Percentiles rank a stretch among this genome's conserved stretches.
Evolutionary conservation across 495 filamentous ascomycete genomes (phyloP).

Genomic region (Penicillium roqueforti): DNA sequence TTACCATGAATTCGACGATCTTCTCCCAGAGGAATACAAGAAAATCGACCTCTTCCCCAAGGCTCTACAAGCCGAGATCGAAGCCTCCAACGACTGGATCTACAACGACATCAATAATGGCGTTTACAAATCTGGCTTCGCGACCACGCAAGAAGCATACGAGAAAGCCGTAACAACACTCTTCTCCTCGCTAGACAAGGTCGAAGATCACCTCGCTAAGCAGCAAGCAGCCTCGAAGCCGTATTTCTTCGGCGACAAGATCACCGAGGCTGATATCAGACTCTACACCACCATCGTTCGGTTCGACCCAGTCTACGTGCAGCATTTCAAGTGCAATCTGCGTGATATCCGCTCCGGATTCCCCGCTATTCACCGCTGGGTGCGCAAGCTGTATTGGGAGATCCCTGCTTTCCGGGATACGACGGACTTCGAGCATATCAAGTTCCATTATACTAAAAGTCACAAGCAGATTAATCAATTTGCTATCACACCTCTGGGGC

Average conservation of each 20-base stretch:
- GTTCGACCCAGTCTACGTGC: slow-evolving; percentile 86
- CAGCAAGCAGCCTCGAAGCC: slow-evolving; percentile 40
- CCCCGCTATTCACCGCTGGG: slow-evolving; percentile 63
- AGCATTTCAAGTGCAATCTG: slow-evolving; percentile 93
- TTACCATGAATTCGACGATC: slow-evolving; percentile 68
- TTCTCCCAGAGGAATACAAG: slow-evolving; percentile 54
- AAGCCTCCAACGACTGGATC: slow-evolving; percentile 74
- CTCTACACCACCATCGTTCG: slow-evolving; percentile 79
- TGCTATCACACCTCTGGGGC: slow-evolving; percentile 62
- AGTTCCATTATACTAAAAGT: slow-evolving; percentile 67
- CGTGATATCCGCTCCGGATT: slow-evolving; percentile 76
- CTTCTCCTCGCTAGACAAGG: slow-evolving; percentile 66
- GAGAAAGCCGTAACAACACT: slow-evolving; percentile 61
- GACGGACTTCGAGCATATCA: slow-evolving; percentile 67
- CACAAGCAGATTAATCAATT: slow-evolving; percentile 65
- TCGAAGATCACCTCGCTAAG: slow-evolving; percentile 61
- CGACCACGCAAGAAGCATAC: slow-evolving; percentile 74
- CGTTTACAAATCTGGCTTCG: slow-evolving; percentile 74
- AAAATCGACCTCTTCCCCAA: slow-evolving; percentile 62
- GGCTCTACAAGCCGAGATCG: slow-evolving; percentile 58
- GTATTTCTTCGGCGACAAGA: slow-evolving; percentile 61
- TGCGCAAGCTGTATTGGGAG: slow-evolving; percentile 67
- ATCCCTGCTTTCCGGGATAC: slow-evolving; percentile 57
- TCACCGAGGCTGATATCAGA: slow-evolving; percentile 82
- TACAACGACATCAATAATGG: slow-evolving; percentile 86